Evolutionary conservation across 345 rosid genomes (phyloP), one percentile per base, ranked within the genome.

Genomic region (Brassica incana): DNA sequence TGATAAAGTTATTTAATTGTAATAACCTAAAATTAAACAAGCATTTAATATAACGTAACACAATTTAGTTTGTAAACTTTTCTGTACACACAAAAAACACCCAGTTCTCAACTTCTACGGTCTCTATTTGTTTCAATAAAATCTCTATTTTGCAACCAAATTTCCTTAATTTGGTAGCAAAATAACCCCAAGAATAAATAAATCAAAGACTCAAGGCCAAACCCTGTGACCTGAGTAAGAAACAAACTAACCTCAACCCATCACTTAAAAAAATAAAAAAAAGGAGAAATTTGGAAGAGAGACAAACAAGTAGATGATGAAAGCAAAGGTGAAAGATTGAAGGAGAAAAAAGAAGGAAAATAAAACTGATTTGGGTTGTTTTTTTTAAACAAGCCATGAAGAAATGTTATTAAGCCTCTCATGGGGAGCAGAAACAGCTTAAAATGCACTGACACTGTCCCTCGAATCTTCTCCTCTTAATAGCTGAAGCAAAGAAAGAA

Each of bases 361-460:
- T 4, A 52, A 74, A 52, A 74, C 66, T 80, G 78, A 65, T 69
- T 14, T 73, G 65, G 76, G 68, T 65, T 75, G 58, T 67, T 66
- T 76, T 71, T 18, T 18, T 54, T 5, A 61, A 81, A 77, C 84
- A 81, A 81, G 77, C 77, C 80, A 76, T 72, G 77, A 81, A 66
- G 58, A 71, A 60, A 38, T 80, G 79, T 76, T 60, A 64, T 71
- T 60, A 64, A 72, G 80, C 84, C 77, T 81, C 84, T 77, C 70
- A 75, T 85, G 72, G 89, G 90, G 95, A 85, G 87, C 92, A 90
- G 92, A 91, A 86, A 90, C 93, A 90, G 94, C 93, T 86, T 85
- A 86, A 90, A 89, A 91, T 77, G 92, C 92, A 93, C 95, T 86
- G 89, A 73, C 83, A 83, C 91, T 88, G 89, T 88, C 97, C 97